Base-by-base conservation (phyloP, 768 basidiomycete species). In the Pisolithus marmoratus region DNA sequence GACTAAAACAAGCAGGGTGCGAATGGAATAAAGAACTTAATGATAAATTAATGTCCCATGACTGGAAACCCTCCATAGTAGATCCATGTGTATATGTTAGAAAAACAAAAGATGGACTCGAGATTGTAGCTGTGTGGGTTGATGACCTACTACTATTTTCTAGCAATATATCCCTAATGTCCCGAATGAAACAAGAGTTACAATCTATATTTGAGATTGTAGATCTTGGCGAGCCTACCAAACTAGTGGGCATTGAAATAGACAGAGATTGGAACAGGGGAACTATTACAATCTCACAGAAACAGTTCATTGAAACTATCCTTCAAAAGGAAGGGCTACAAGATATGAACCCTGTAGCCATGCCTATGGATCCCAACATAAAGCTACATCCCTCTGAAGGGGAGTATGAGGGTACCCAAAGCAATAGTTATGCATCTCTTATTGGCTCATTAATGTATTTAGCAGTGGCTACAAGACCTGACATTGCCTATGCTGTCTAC, bases 1-100 rank as follows among this genome's bases (percentile, higher is more conserved):
- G 68, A 2, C 48, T 72, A 0, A 68, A 70, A 47, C 70, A 72
- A 26, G 55, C 61, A 0, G 61, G 64, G 0, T 36, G 47, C 1
- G 53, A 65, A 47, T 73, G 66, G 69, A 64, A 72, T 48, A 31
- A 60, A 5, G 48, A 67, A 41, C 44, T 73, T 5, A 48, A 59
- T 23, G 8, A 47, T 3, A 19, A 50, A 17, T 49, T 72, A n/a
- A 56, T 48, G 6, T 41, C 43, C 2, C 51, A 64, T 7, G 60
- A 57, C 4, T 69, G 66, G 50, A 49, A 38, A 12, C 34, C 42
- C n/a, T 38, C 52, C 1, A 23, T 44, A 1, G 52, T 59, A 1
- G 63, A 71, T 37, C 57, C 53, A 1, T 66, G 66, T 38, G 4
- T 12, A 2, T 54, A 54, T 12, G 26, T 54, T n/a, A 26, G 49